A percentile compares a stretch with the other conserved stretches of the same genome.
phyloP scores from a whole-genome alignment of 2,329 filamentous ascomycete genomes.

The Apiospora kogelbergensis region DNA sequence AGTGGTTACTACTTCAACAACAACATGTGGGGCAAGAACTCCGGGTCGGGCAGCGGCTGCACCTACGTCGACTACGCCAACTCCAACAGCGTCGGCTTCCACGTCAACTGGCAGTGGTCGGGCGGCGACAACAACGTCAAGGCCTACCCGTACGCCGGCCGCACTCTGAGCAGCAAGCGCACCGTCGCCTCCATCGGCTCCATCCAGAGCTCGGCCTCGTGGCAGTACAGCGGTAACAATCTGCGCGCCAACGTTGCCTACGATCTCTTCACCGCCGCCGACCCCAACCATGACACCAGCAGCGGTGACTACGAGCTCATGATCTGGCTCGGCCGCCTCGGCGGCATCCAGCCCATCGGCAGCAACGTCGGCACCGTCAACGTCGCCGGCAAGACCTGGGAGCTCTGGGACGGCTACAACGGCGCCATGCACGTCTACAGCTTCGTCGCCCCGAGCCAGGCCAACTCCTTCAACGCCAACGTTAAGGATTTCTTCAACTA shows the following conservation, averaged over 20 bases:
- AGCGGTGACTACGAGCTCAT: constrained; percentile 60
- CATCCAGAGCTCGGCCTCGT: constrained; percentile 35
- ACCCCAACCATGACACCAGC: constrained; percentile 29
- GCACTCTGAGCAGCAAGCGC: constrained; percentile 28
- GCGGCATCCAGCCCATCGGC: constrained; percentile 55
- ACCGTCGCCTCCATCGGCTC: constrained; percentile 33
- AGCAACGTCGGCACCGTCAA: constrained; percentile 49
- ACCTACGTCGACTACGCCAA: constrained; percentile 38
- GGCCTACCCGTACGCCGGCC: constrained; percentile 43
- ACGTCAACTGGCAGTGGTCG: constrained; percentile 42
- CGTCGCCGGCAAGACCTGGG: constrained; percentile 50
- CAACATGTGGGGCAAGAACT: constrained; percentile 42
- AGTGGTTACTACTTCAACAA: constrained; percentile 37
- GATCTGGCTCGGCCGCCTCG: constrained; percentile 61
- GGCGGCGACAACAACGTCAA: constrained; percentile 40
- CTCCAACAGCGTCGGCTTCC: constrained; percentile 36
- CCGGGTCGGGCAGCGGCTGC: constrained; percentile 41
- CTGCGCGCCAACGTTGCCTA: constrained; percentile 61
- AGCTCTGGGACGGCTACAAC: constrained; percentile 53
- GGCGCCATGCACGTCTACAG: constrained; percentile 24
- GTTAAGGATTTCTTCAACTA: constrained; percentile 11
- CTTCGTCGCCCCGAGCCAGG: constrained; percentile 14
- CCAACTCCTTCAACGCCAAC: constrained; percentile 10
- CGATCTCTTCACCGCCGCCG: constrained; percentile 57
- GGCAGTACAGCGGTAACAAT: constrained; percentile 46